These are phyloP conservation scores for Phytophthora megakarya DNA, from an alignment of 352 stramenopile species.

Conservation along the genomic window DNA sequence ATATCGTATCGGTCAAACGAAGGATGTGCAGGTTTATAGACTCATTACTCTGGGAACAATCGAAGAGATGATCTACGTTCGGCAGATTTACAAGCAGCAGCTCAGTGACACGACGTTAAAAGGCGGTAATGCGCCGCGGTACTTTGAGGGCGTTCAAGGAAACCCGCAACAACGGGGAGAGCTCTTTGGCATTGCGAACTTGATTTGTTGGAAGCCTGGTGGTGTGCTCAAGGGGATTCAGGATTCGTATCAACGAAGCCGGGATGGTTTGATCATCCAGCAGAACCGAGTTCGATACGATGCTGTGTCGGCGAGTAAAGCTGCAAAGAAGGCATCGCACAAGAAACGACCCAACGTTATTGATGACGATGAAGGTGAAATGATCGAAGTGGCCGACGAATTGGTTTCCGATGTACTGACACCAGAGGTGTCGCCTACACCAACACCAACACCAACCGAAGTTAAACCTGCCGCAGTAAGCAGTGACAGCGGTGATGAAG, in stretches of 20 bases:
- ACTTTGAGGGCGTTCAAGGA: conserved; percentile 83
- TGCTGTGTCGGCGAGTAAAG: conserved; percentile 27
- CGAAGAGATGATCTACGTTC: conserved; percentile 90
- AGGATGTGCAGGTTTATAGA: conserved; percentile 85
- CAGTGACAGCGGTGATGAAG: conserved; percentile 35
- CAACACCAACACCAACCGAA: conserved; percentile 9
- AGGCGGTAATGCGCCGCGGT: conserved; percentile 63
- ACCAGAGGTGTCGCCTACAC: conserved; percentile 10
- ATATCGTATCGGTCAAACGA: conserved; percentile 88
- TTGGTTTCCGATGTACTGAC: conserved; percentile 48
- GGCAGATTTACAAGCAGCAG: conserved; percentile 89
- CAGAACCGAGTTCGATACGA: conserved; percentile 64
- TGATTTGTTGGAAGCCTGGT: conserved; percentile 76
- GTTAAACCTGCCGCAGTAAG: conserved; percentile 17
- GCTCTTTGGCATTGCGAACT: conserved; percentile 77
- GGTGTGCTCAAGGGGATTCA: conserved; percentile 81
- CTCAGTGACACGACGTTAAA: conserved; percentile 83
- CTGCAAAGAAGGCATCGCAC: conserved; percentile 26
- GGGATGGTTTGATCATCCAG: conserved; percentile 60
- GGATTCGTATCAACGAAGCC: conserved; percentile 61
- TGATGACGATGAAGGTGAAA: conserved; percentile 40
- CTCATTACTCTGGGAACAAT: conserved; percentile 86
- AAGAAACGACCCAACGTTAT: conserved; percentile 50
- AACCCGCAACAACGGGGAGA: conserved; percentile 76
- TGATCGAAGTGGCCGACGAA: conserved; percentile 42